A percentile compares a stretch with the other conserved stretches of the same genome.
These are phyloP conservation scores for Cyberlindnera amylophila DNA, from an alignment of 805 yeast genomes.

Conservation along the genomic window DNA sequence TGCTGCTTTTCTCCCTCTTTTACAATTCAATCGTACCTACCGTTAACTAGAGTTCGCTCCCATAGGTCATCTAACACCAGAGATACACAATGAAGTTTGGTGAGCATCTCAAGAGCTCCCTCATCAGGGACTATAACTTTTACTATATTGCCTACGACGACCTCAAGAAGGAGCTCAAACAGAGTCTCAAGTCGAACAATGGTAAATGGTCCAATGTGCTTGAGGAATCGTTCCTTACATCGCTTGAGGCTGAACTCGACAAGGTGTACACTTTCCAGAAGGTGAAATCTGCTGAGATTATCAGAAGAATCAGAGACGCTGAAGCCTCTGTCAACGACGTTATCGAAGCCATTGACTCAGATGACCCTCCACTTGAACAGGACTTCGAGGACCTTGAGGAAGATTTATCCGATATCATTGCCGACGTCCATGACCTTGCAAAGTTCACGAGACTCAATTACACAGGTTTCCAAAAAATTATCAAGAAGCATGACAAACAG, in stretches of 20 bases:
- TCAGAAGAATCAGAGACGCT: conserved; percentile 78
- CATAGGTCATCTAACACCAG: not conserved
- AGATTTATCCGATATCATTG: conserved; percentile 81
- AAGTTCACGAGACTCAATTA: conserved; percentile 90
- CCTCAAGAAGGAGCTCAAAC: conserved; percentile 75
- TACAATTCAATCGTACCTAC: too few relatives aligned
- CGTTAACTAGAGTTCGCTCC: too few relatives aligned
- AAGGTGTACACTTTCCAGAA: conserved; percentile 90
- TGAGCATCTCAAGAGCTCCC: conserved; percentile 82
- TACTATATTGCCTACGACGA: conserved; percentile 92
- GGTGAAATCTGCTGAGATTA: conserved; percentile 81
- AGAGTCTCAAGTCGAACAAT: conserved; percentile 55
- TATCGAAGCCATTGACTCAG: conserved; percentile 51
- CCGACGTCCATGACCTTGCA: conserved; percentile 95
- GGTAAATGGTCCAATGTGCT: conserved; percentile 67
- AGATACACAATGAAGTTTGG: conserved; percentile 79
- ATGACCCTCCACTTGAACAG: conserved; percentile 51
- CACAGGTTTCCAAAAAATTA: conserved; percentile 94
- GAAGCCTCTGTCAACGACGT: conserved; percentile 69
- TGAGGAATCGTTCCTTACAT: conserved; percentile 77
- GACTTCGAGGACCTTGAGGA: conserved; percentile 74
- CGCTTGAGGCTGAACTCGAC: conserved; percentile 78
- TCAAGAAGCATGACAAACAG: conserved; percentile 93
- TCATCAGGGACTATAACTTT: conserved; percentile 85
- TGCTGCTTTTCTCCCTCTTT: too few relatives aligned